These are phyloP conservation scores for Penicillium palitans DNA, from an alignment of 2,329 filamentous ascomycete genomes.

Conservation along the genomic window DNA sequence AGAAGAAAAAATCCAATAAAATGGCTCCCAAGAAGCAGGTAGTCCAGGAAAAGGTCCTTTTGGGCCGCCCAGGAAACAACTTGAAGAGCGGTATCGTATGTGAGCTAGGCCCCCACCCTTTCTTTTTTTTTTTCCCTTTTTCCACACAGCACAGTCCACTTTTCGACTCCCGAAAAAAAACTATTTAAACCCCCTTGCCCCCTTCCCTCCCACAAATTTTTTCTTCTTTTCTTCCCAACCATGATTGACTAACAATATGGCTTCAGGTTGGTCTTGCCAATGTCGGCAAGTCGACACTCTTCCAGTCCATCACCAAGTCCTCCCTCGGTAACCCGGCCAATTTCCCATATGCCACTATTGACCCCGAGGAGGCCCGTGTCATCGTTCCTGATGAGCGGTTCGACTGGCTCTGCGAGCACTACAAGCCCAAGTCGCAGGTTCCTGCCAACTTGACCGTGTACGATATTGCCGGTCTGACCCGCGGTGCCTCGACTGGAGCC, in stretches of 20 bases:
- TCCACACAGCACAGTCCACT: conserved; percentile 29
- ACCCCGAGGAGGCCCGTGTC: conserved; percentile 96
- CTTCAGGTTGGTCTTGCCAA: conserved; percentile 92
- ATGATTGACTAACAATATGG: conserved; percentile 21
- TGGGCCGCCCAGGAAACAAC: conserved; percentile 95
- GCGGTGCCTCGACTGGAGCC: conserved; percentile 93
- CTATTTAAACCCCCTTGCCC: conserved; percentile 26
- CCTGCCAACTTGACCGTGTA: conserved; percentile 97
- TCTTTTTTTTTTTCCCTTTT: conserved; percentile 32
- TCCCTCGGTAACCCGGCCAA: conserved; percentile 97
- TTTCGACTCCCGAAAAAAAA: conserved; percentile 27
- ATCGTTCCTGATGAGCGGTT: conserved; percentile 94
- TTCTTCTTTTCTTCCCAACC: conserved; percentile 19
- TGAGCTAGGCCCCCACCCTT: conserved; percentile 54
- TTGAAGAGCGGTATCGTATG: conserved; percentile 97
- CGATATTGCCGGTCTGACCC: conserved; percentile 95
- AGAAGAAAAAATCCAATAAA: conserved; percentile 63
- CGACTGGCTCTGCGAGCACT: conserved; percentile 93
- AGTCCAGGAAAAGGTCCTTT: conserved; percentile 91
- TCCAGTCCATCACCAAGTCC: conserved; percentile 99
- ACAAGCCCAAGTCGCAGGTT: conserved; percentile 96
- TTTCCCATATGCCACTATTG: conserved; percentile 98
- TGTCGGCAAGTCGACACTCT: conserved; percentile 98
- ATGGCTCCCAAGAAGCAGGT: conserved; percentile 94
- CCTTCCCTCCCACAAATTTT: conserved; percentile 16